Conservation (phyloP, 2,329 filamentous ascomycete species). For the Hypoxylon sp. region DNA sequence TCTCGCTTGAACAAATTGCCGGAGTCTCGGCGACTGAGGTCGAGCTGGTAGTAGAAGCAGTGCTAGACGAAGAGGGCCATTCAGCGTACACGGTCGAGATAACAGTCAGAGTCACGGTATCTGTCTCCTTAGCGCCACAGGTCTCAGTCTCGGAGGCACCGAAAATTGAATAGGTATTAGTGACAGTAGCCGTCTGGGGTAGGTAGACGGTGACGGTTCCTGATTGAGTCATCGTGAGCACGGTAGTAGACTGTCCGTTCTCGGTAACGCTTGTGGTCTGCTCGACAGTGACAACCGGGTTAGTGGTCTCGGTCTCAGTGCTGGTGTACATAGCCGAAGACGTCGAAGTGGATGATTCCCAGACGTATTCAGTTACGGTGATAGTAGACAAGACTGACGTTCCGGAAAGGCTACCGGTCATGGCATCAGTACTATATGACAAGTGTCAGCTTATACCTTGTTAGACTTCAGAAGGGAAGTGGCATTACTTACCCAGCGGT, state of each 20-base stretch:
- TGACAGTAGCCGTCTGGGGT: not conserved
- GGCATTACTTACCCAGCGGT: constrained; percentile 30
- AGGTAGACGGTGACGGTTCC: constrained; percentile 16
- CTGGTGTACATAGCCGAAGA: constrained; percentile 2
- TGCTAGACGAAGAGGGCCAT: constrained; percentile 1
- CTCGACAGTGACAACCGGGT: constrained; percentile 20
- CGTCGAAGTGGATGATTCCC: too few species aligned
- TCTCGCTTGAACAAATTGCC: constrained; percentile 2
- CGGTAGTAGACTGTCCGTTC: not conserved
- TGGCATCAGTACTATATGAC: constrained; percentile 16
- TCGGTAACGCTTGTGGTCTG: constrained; percentile 20
- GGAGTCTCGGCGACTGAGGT: not conserved
- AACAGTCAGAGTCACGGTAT: constrained; percentile 25
- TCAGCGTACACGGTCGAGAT: constrained; percentile 26
- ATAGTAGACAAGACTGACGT: not conserved
- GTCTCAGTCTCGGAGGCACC: not conserved
- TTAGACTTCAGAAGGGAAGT: not conserved
- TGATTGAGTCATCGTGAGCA: not conserved
- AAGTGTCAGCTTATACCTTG: constrained; percentile 18
- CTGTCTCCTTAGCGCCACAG: constrained; percentile 22
- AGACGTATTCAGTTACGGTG: not conserved
- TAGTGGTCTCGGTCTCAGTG: constrained; percentile 31
- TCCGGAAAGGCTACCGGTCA: constrained; percentile 2
- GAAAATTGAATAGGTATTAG: not conserved
- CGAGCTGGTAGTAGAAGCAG: not conserved